Conservation (phyloP, 1,139 yeast species). For the Scheffersomyces segobiensis region DNA sequence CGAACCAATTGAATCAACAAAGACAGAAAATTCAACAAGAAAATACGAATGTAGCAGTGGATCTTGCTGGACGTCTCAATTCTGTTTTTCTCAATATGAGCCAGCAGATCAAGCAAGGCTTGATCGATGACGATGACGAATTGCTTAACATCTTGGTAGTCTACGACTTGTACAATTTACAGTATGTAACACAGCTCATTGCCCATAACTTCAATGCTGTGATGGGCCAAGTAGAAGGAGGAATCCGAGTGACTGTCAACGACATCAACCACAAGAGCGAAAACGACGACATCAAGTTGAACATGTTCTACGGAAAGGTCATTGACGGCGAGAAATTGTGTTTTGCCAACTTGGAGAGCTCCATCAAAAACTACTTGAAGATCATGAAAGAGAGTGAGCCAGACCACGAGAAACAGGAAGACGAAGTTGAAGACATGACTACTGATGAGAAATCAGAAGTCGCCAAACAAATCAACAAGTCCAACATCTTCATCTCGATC, state of each 20-base stretch:
- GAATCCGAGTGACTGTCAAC: constrained; percentile 60
- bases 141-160: constrained; percentile 52
- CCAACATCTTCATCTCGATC: constrained; percentile 76
- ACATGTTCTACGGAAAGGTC: constrained; percentile 72
- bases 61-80: constrained; percentile 32
- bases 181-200: constrained; percentile 63
- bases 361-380: constrained; percentile 49
- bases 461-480: constrained; percentile 36
- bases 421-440: constrained; percentile 24
- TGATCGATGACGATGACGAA: constrained; percentile 67
- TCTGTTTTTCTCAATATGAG: constrained; percentile 38
- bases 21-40: constrained; percentile 39
- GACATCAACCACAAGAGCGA: constrained; percentile 47
- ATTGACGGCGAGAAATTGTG: constrained; percentile 90
- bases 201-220: constrained; percentile 74
- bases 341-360: constrained; percentile 79
- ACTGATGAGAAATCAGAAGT: constrained; percentile 17
- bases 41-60: constrained; percentile 12
- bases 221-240: constrained; percentile 93
- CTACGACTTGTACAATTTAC: constrained; percentile 77
- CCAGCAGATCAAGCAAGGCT: constrained; percentile 54
- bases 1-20: constrained; percentile 44
- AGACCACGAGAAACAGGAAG: constrained; percentile 23
- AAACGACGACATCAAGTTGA: constrained; percentile 50
- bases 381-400: constrained; percentile 17